These are phyloP conservation scores for Malassezia psittaci DNA, from an alignment of 1,284 basidiomycete genomes.

Conservation along the genomic window DNA sequence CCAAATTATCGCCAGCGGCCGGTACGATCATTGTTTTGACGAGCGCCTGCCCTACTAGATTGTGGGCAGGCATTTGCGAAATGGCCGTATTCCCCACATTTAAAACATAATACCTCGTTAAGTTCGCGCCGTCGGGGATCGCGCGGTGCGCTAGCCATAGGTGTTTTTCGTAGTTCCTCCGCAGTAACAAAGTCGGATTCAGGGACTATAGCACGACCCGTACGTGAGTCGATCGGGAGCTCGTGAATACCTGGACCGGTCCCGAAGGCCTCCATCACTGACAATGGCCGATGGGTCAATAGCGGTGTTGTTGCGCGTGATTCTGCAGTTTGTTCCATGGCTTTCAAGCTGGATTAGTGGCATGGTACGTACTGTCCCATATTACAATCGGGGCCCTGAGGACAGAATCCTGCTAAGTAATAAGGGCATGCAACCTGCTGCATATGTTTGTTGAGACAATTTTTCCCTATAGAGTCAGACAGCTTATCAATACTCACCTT, in stretches of 20 bases:
- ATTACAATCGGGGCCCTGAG: conserved; percentile 78
- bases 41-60: conserved; percentile 25
- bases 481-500: conserved; percentile 19
- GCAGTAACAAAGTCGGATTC: conserved; percentile 2
- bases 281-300: conserved; percentile 37
- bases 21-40: neutral
- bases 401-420: conserved; percentile 90
- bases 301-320: conserved; percentile 40
- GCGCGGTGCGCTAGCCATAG: conserved; percentile 16
- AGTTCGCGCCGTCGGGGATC: conserved; percentile 23
- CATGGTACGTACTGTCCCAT: conserved; percentile 58
- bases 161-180: conserved; percentile 6
- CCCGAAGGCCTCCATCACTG: conserved; percentile 42
- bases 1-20: neutral
- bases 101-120: conserved; percentile 41
- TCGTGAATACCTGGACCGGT: conserved; percentile 9
- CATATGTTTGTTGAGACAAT: conserved; percentile 84
- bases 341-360: conserved; percentile 30
- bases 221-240: conserved; percentile 14
- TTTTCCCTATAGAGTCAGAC: conserved; percentile 55
- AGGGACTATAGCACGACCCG: conserved; percentile 12
- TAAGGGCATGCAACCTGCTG: conserved; percentile 78
- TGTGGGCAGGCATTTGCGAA: conserved; percentile 45
- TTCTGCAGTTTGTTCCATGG: conserved; percentile 31
- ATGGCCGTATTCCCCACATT: conserved; percentile 42